Percentiles rank a stretch among this genome's conserved stretches.
These are phyloP conservation scores for Brassica incana DNA, from an alignment of 345 rosid genomes.

Conservation along the genomic window DNA sequence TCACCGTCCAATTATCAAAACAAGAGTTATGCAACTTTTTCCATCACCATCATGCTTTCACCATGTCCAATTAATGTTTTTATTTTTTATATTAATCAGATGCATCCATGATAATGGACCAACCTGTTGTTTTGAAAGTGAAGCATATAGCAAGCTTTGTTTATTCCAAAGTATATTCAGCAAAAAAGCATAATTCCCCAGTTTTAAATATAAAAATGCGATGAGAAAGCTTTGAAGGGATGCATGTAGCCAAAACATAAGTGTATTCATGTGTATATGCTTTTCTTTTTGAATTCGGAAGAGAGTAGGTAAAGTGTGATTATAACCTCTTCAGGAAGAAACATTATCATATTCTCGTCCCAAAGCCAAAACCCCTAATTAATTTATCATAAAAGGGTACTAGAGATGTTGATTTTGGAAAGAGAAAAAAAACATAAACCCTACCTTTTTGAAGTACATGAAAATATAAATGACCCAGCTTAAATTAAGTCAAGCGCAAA, in stretches of 20 bases:
- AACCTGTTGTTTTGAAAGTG: constrained; percentile 32
- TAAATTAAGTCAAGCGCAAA: constrained; percentile 2
- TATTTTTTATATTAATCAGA: constrained; percentile 9
- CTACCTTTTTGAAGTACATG: constrained; percentile 6
- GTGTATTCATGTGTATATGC: constrained; percentile 23
- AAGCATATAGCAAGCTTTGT: constrained; percentile 29
- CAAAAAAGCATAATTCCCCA: neutral
- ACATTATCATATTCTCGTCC: constrained; percentile 13
- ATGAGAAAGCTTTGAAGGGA: constrained; percentile 34
- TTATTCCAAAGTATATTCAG: constrained; percentile 6
- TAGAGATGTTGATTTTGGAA: constrained; percentile 1
- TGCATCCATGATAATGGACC: constrained; percentile 35
- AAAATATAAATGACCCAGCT: neutral
- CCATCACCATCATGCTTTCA: constrained; percentile 20
- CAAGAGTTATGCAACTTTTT: constrained; percentile 19
- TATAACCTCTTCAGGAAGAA: constrained; percentile 7
- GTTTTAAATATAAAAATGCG: constrained; percentile 14
- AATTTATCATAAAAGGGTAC: constrained; percentile 4
- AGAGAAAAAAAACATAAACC: neutral
- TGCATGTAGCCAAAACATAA: constrained; percentile 27
- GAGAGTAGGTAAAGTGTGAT: constrained; percentile 6
- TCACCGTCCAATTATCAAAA: constrained; percentile 36
- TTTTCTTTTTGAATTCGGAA: constrained; percentile 19
- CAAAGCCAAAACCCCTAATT: constrained; percentile 1
- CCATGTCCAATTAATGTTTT: constrained; percentile 12